These are phyloP conservation scores for Petrea volubilis DNA, from an alignment of 257 asterid genomes.

Conservation along the genomic window DNA sequence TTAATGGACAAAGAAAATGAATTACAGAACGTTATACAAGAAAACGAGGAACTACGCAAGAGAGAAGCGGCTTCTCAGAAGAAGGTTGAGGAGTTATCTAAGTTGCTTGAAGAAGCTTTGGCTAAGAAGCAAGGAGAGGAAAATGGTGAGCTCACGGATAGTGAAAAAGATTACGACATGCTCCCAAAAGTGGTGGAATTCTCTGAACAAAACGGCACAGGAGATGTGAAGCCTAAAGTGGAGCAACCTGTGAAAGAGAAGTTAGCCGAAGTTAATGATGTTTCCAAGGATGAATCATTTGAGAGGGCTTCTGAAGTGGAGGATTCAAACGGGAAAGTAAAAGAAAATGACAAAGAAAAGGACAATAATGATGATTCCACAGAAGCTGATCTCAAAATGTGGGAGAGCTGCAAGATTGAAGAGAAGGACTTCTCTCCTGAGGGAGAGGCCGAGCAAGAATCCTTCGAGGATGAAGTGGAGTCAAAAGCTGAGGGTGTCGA, in stretches of 20 bases:
- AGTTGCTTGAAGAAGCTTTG: slow-evolving; percentile 71
- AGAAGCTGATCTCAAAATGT: slow-evolving; percentile 70
- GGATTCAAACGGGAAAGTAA: slow-evolving; percentile 35
- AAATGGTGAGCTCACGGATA: slow-evolving; percentile 68
- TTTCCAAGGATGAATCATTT: slow-evolving; percentile 30
- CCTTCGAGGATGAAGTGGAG: slow-evolving; percentile 70
- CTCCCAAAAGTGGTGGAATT: slow-evolving; percentile 93
- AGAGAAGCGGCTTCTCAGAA: slow-evolving; percentile 55
- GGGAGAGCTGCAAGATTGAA: slow-evolving; percentile 91
- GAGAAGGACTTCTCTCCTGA: slow-evolving; percentile 78
- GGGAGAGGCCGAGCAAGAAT: slow-evolving; percentile 61
- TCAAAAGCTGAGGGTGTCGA: slow-evolving; percentile 52
- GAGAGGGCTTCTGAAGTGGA: slow-evolving; percentile 34
- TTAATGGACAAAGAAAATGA: slow-evolving; percentile 81
- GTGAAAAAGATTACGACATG: slow-evolving; percentile 80
- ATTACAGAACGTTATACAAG: slow-evolving; percentile 57
- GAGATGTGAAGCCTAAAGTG: slow-evolving; percentile 46
- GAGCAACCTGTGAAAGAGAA: slow-evolving; percentile 37
- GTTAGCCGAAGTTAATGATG: slow-evolving; percentile 31
- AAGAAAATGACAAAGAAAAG: slow-evolving; percentile 41
- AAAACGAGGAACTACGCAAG: slow-evolving; percentile 68
- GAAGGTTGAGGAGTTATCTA: slow-evolving; percentile 66
- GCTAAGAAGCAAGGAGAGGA: slow-evolving; percentile 50
- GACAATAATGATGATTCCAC: slow-evolving; percentile 41
- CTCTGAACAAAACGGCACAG: slow-evolving; percentile 80